Conservation (phyloP, 768 basidiomycete genomes). For the Termitomyces sp. region DNA sequence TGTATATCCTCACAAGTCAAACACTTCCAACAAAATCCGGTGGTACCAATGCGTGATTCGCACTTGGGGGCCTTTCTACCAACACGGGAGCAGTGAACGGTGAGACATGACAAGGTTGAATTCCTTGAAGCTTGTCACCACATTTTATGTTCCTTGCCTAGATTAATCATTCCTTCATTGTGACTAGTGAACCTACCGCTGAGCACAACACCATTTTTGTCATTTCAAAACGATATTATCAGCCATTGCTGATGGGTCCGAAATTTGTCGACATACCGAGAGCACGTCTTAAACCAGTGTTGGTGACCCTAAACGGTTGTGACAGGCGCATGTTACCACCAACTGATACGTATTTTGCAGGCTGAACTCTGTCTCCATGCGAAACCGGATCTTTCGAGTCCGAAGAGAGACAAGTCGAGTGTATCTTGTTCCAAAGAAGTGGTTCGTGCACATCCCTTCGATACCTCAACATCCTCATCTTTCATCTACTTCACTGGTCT, state of each 20-base stretch:
- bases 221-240: neutral
- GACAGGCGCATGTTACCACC: neutral
- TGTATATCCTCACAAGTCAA: neutral
- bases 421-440: neutral
- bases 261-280: no score
- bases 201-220: no score
- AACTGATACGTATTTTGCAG: neutral
- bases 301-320: no score
- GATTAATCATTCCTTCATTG: no score
- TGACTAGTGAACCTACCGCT: no score
- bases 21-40: neutral
- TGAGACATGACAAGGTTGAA: no score
- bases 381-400: neutral
- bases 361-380: neutral
- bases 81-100: no score
- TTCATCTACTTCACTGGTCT: neutral
- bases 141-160: no score
- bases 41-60: neutral
- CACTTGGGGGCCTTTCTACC: neutral
- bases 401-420: neutral
- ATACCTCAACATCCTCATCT: neutral
- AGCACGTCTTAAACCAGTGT: no score
- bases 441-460: neutral
- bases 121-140: no score
- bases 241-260: no score